Base-by-base conservation (phyloP, 345 rosid genomes). In the Dimocarpus longan region DNA sequence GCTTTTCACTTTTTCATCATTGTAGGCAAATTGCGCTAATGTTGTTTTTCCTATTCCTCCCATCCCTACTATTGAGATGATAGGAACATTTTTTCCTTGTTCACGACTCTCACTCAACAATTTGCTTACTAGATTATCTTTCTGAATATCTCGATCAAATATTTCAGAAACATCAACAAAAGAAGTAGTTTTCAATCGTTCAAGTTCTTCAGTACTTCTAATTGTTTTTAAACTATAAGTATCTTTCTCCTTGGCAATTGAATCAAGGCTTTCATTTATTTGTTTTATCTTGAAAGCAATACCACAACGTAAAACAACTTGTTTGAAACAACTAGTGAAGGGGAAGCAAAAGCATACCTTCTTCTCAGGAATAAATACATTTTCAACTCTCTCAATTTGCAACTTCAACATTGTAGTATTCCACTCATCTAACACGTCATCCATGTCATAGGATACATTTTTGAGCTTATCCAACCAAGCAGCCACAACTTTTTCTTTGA, bases 401-500 rank as follows among this genome's bases (percentile, higher is more conserved):
- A 40, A 59, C 46, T 71, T 24, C 5, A 28, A 8, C 19, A 78
- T 57, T 57, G 62, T 22, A 57, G 62, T 57, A 22, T 68, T 57
- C 62, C 62, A 57, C 10, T 57, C 62, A 57, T 57, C 62, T 21
- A 57, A 57, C 19, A 62, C 16, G 15, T 70, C 75, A 4, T 70
- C 75, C 10, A 78, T 12, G 37, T 78, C 80, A 3, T 70, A 78
- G 13, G 44, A 32, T n/a, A 57, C 48, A 3, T 42, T 63, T 70
- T 26, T 70, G 16, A 78, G 52, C 70, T 63, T 60, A 57, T 28
- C 80, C 1, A 78, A 3, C 80, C 80, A 78, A 10, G 0, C 57
- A 1, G 19, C 50, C 26, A 78, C 48, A 2, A 9, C 7, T 13
- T 0, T 22, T 5, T 78, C 80, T 75, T 57, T 57, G 21, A 57